Conservation (phyloP, 169 alveolate species). For the Cryptosporidium sp. region DNA sequence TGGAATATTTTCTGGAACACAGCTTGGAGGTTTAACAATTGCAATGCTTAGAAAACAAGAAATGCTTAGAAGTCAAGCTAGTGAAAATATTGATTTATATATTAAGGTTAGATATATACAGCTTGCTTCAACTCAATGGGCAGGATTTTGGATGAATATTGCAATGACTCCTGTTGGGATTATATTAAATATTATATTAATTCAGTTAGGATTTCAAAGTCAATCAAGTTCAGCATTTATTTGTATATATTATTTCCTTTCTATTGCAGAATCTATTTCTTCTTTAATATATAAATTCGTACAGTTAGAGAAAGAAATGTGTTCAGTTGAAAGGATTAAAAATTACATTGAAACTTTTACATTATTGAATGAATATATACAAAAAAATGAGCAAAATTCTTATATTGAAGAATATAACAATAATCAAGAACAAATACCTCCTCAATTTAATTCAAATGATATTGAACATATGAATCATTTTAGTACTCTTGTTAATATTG, state of each 20-base stretch:
- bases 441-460: neutral
- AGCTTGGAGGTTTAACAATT: slow-evolving; percentile 21
- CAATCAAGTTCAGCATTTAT: slow-evolving; percentile 18
- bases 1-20: slow-evolving; percentile 51
- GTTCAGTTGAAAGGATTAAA: slow-evolving; percentile 77
- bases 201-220: neutral
- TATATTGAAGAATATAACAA: neutral
- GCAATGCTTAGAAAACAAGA: slow-evolving; percentile 29
- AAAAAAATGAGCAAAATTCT: neutral
- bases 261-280: slow-evolving; percentile 77
- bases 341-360: slow-evolving; percentile 10
- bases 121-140: slow-evolving; percentile 70
- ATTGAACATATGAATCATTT: neutral
- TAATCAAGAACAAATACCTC: neutral
- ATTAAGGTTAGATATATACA: slow-evolving; percentile 37
- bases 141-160: slow-evolving; percentile 69
- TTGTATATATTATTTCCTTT: slow-evolving; percentile 75
- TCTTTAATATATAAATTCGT: slow-evolving; percentile 74
- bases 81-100: slow-evolving; percentile 14
- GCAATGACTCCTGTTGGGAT: slow-evolving; percentile 63
- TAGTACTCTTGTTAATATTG: neutral
- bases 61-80: slow-evolving; percentile 22
- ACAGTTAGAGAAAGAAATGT: slow-evolving; percentile 79
- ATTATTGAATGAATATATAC: neutral
- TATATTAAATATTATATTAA: slow-evolving; percentile 13